These are phyloP conservation scores for Vaccinium myrtillus DNA, from an alignment of 148 eudicot genomes.

Conservation along the genomic window DNA sequence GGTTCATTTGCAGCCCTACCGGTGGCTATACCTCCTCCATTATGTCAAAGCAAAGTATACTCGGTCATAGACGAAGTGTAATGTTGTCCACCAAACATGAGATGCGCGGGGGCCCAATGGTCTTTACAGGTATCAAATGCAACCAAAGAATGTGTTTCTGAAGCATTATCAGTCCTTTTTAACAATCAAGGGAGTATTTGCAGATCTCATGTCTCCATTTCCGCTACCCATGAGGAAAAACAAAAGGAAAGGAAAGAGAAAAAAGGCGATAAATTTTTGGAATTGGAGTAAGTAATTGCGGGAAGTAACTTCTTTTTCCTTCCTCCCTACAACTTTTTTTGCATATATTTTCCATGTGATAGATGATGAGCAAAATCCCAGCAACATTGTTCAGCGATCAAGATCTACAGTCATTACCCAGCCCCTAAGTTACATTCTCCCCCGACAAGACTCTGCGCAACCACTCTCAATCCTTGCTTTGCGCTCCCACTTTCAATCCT, in stretches of 20 bases:
- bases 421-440: not conserved
- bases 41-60: too few species aligned
- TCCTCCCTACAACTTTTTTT: not conserved
- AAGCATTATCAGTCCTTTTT: not conserved
- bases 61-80: not conserved
- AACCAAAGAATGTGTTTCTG: not conserved
- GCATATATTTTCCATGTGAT: not conserved
- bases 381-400: not conserved
- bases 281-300: not conserved
- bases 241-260: not conserved
- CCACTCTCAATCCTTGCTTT: not conserved
- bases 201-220: not conserved
- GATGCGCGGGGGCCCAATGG: not conserved
- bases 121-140: not conserved
- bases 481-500: not conserved
- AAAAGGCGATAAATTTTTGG: not conserved
- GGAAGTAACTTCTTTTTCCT: not conserved
- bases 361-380: not conserved
- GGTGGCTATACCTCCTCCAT: not conserved
- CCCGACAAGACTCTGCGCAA: not conserved
- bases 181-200: not conserved
- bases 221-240: not conserved
- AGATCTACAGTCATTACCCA: not conserved
- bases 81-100: not conserved
- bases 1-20: too few species aligned